Evolutionary conservation across 441 rosid species (phyloP), one percentile per base, ranked within the genome.

Genomic region (Lepidium campestre): DNA sequence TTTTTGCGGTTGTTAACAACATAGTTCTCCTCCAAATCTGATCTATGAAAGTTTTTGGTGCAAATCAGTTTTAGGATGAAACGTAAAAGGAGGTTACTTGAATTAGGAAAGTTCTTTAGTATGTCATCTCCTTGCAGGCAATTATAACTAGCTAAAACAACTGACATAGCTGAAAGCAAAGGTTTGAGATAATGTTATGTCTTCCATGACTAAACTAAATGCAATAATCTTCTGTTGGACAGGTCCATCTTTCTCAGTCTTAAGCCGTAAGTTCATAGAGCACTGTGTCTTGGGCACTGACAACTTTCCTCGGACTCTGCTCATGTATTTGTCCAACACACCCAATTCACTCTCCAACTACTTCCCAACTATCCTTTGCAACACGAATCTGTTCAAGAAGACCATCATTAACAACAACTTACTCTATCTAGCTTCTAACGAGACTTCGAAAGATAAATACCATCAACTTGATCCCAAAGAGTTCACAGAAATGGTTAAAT

Each of bases 271-370:
- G 44, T 88, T 91, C 32, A 55, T 94, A 3, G 96, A 91, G 71
- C 84, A 82, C 76, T 85, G 92, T 80, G 83, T 94, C 79, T 55
- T 87, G 79, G 96, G 90, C n/a, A 80, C 82, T 36, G 94, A 91
- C 75, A 94, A 94, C 85, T 81, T 94, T 62, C 99, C 99, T 1
- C 82, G 99, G 78, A 85, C 86, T 56, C 84, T 91, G 44, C 71
- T 94, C 74, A 91, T 94, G 99, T 94, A 91, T 79, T 84, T 86
- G 56, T 71, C 99, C 62, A 94, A 94, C 71, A 85, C 89, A 10
- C 93, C 86, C 55, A 82, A 78, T 18, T 86, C 99, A 9, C 76
- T 84, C 42, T 65, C 85, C 70, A 86, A 81, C 78, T 94, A 94
- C 80, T 91, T 94, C 76, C 93, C 88, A 4, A 87, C 97, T 0